Base-by-base conservation (phyloP, 805 yeast genomes). In the Saccharomycopsis microspora region DNA sequence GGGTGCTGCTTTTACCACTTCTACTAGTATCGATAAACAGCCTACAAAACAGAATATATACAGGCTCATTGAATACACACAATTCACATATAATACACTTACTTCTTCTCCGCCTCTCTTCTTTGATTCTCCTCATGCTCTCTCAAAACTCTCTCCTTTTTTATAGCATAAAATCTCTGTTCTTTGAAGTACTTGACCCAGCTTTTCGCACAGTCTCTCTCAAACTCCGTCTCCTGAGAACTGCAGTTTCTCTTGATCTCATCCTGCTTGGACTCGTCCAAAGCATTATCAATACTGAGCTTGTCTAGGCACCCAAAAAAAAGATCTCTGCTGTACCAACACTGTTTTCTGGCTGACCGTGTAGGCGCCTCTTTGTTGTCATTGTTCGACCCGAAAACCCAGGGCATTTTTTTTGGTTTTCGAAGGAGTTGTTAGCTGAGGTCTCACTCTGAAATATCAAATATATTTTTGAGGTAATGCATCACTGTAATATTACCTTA, bases 131-230 rank as follows among this genome's bases (percentile, higher is more conserved):
- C 78, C 58, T 82, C 86, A 56, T 86, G 78, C 60, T 83, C 80
- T 47, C 72, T 73, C 57, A 86, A 63, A 63, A 84, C 80, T 55
- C 73, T 70, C 54, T 77, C 83, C 63, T 82, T 80, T 57, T 78
- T 76, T 53, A 77, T 66, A 56, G 87, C 96, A 50, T 78, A 81
- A 38, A 80, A 82, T 56, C 96, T 76, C 63, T 88, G 89, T 63
- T 87, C 90, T 60, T 88, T 90, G 70, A 90, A 89, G 62, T 89
- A 88, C 51, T 82, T 72, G 52, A 77, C 87, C 97, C 97, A 89
- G 46, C 88, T 78, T 9, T 79, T 78, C 6, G 85, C 87, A 64
- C 97, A 89, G 55, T 80, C 78, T n/a, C 70, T 62, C 50, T 83
- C 78, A 55, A 85, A 87, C 38, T 69, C 71, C n/a, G 61, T 58